These are phyloP conservation scores for Populus hybrid DNA, from an alignment of 441 rosid genomes.

Conservation along the genomic window DNA sequence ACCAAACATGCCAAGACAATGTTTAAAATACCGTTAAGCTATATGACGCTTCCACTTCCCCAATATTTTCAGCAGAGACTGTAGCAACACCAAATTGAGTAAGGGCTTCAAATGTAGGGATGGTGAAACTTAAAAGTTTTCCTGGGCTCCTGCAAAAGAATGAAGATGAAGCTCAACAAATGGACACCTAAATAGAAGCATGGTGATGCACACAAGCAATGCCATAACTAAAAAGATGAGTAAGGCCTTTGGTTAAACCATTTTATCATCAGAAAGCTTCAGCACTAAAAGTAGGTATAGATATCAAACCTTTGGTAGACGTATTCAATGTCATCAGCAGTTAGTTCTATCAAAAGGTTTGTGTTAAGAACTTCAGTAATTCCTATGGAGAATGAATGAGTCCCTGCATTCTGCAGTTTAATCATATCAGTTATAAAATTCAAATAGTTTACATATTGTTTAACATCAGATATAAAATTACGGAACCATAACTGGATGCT, in stretches of 20 bases:
- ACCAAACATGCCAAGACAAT: slow-evolving; percentile 5
- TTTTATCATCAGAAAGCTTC: neutral
- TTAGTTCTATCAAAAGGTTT: slow-evolving; percentile 74
- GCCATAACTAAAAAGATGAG: neutral
- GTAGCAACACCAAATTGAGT: slow-evolving; percentile 84
- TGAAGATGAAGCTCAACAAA: slow-evolving; percentile 10
- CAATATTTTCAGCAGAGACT: slow-evolving; percentile 61
- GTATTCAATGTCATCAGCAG: slow-evolving; percentile 94
- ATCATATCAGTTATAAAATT: slow-evolving; percentile 8
- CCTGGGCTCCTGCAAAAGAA: slow-evolving; percentile 78
- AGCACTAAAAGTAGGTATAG: neutral
- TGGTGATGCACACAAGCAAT: neutral
- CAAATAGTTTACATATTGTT: neutral
- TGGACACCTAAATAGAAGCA: neutral
- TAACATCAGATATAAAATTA: slow-evolving; percentile 15
- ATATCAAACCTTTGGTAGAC: slow-evolving; percentile 74
- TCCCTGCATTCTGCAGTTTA: slow-evolving; percentile 67
- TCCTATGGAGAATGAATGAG: slow-evolving; percentile 89
- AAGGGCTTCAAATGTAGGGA: slow-evolving; percentile 90
- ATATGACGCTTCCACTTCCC: slow-evolving; percentile 93
- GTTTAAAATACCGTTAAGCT: slow-evolving; percentile 66
- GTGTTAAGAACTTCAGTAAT: slow-evolving; percentile 87
- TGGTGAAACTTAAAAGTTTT: slow-evolving; percentile 54
- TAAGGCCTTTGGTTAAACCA: neutral
- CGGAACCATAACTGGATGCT: slow-evolving; percentile 76